phyloP scores from a whole-genome alignment of 306 rosid genomes.

The Herpetospermum pedunculosum region DNA sequence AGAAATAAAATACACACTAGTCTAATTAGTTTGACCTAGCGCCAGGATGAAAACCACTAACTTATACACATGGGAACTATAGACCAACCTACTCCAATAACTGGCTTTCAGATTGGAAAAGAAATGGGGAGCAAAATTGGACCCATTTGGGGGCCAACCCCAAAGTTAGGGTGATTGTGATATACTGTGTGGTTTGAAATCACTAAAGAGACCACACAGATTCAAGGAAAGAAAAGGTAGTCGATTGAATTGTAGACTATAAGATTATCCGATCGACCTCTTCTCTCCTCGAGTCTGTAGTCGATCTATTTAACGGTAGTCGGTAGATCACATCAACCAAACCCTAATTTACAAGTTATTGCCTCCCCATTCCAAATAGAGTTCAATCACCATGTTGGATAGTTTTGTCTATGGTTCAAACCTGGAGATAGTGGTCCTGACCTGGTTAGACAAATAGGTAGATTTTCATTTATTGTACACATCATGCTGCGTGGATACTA shows the following conservation, averaged over 20 bases:
- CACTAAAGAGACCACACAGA: neutral
- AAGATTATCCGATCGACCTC: neutral
- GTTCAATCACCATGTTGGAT: neutral
- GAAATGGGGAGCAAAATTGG: neutral
- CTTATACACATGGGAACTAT: neutral
- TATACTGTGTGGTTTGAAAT: neutral
- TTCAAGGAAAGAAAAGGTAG: neutral
- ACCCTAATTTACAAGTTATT: neutral
- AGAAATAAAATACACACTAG: neutral
- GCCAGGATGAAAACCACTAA: neutral
- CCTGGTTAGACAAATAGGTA: neutral
- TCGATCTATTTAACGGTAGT: neutral
- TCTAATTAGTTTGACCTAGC: neutral
- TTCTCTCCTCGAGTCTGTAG: neutral
- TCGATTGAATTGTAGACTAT: neutral
- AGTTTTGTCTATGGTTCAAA: neutral
- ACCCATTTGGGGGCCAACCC: neutral
- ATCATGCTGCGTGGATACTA: neutral
- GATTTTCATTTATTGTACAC: neutral
- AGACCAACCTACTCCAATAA: neutral
- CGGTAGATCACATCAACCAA: neutral
- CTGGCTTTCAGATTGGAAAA: neutral
- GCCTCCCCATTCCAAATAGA: neutral
- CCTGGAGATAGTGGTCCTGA: neutral
- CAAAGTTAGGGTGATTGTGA: neutral